Evolutionary conservation across 495 filamentous ascomycete genomes (phyloP).

Genomic region (Lasiosphaeris hirsuta): DNA sequence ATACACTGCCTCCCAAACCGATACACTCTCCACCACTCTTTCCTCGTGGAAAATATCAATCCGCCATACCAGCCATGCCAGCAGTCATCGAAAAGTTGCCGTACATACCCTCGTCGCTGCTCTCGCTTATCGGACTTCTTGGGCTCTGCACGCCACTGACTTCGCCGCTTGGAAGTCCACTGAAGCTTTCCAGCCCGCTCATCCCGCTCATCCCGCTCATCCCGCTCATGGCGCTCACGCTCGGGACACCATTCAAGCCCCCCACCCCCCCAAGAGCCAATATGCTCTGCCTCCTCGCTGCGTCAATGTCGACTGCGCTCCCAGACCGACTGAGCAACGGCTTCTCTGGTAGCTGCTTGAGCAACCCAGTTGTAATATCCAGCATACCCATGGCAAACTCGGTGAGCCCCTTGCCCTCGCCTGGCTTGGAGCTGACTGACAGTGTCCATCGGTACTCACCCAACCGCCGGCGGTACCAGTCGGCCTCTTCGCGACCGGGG

Average conservation of each 20-base stretch:
- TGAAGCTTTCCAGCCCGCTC: constrained; percentile 21
- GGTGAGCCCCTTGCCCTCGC: constrained; percentile 61
- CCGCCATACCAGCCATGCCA: constrained; percentile 33
- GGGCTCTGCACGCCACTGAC: constrained; percentile 44
- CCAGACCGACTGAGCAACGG: constrained; percentile 44
- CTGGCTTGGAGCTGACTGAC: constrained; percentile 76
- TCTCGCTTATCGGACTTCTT: constrained; percentile 38
- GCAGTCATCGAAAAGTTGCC: constrained; percentile 47
- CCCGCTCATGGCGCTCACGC: no score
- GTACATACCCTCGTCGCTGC: constrained; percentile 51
- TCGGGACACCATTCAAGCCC: background rate
- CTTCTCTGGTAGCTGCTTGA: constrained; percentile 57
- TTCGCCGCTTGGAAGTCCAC: constrained; percentile 33
- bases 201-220: constrained; percentile 13
- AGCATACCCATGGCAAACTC: constrained; percentile 73
- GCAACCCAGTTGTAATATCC: constrained; percentile 56
- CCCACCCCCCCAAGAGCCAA: constrained; percentile 26
- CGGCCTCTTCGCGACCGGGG: constrained; percentile 82
- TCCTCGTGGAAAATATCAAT: constrained; percentile 7
- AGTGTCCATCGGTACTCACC: constrained; percentile 94
- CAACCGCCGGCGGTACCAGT: constrained; percentile 86
- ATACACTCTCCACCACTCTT: no score
- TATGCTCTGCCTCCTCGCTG: constrained; percentile 37
- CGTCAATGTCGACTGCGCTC: constrained; percentile 42
- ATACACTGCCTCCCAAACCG: no score